phyloP scores from a whole-genome alignment of 306 rosid species.

The Cicer pinnatifidum region DNA sequence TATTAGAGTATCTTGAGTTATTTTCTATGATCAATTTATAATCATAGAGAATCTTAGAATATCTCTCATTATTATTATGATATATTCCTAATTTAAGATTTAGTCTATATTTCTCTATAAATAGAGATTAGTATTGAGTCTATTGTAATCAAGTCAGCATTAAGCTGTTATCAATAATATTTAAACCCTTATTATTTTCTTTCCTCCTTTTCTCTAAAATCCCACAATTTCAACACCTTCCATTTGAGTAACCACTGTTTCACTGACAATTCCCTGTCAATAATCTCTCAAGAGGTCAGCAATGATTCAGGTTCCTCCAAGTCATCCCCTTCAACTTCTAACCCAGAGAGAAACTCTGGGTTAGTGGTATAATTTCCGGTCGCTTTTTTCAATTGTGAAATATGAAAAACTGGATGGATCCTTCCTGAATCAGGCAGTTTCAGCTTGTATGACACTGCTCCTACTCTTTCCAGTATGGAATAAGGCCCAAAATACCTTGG shows the following conservation, averaged over 20 bases:
- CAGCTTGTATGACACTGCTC: neutral
- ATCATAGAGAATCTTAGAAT: no score
- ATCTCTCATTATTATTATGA: no score
- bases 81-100: no score
- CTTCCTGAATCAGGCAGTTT: neutral
- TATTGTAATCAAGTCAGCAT: no score
- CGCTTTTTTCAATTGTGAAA: neutral
- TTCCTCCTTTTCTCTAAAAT: no score
- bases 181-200: no score
- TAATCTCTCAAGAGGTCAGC: neutral
- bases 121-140: no score
- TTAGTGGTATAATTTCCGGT: neutral
- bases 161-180: no score
- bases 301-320: neutral
- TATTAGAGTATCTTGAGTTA: no score
- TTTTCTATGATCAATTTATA: no score
- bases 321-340: neutral
- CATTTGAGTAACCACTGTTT: neutral
- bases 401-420: neutral
- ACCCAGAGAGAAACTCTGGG: neutral
- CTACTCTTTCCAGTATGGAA: neutral
- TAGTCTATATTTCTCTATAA: no score
- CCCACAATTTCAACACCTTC: neutral
- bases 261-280: neutral
- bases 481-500: neutral